Evolutionary conservation across 345 rosid species (phyloP), one percentile per base, ranked within the genome.

Genomic region (Camelina neglecta): DNA sequence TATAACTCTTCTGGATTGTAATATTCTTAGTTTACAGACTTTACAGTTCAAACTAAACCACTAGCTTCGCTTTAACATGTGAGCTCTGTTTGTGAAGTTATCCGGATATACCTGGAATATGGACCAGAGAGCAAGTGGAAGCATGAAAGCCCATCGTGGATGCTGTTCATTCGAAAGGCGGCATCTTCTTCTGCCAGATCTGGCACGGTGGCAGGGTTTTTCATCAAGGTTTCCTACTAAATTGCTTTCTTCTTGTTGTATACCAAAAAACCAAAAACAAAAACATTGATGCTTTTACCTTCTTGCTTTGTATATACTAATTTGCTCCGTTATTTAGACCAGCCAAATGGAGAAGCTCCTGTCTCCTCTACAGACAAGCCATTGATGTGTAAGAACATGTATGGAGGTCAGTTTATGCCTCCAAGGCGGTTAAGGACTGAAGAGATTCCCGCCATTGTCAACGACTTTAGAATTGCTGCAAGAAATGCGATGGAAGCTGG

Each of bases 81-180:
- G 35, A 62, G 51, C 53, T 45, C 13, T 65, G 36, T 57, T 57
- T 44, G 13, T 75, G 36, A 47, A 87, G 89, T 64, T 79, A 80
- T 78, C 48, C 60, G 2, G 55, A 82, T 61, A 66, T 78, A 11
- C 90, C 91, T 59, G 93, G 91, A 42, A 79, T 88, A 11, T 88
- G 90, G 90, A 88, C 84, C 3, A 83, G 81, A 72, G 92, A 83
- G 67, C 94, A 91, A 77, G 87, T 91, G 8, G 91, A 91, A 39
- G 93, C 92, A 6, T 91, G 96, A 92, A 89, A 85, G 68, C 86
- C 90, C 13, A 87, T 89, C 31, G 90, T 91, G 0, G 87, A 87
- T 57, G 89, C 89, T 23, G 93, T 89, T 84, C 93, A 89, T 83
- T 83, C 89, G 6, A 85, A 89, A 80, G 92, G 91, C 18, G 89